Conservation (phyloP, 768 basidiomycete genomes). For the Trametes sanguinea region DNA sequence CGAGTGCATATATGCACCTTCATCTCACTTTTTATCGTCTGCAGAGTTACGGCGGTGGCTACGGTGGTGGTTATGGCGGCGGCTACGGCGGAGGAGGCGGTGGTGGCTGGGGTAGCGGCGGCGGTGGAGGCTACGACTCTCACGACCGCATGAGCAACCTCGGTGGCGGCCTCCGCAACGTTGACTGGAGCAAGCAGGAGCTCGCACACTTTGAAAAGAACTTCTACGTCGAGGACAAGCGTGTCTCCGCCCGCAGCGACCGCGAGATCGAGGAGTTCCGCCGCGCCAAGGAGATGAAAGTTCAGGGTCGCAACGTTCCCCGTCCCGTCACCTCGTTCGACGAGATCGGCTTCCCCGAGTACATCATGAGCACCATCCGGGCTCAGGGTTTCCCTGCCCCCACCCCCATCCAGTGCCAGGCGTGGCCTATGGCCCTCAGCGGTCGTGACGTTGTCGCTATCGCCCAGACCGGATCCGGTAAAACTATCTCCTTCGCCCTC, state of each 20-base stretch:
- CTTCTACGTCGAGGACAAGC: constrained; percentile 91
- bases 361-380: constrained; percentile 89
- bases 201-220: constrained; percentile 95
- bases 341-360: constrained; percentile 95
- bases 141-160: constrained; percentile 80
- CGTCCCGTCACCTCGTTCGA: constrained; percentile 91
- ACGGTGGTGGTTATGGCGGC: constrained; percentile 36
- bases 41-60: constrained; percentile 36
- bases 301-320: constrained; percentile 87
- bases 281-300: constrained; percentile 82
- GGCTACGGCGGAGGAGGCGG: constrained; percentile 44
- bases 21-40: neutral
- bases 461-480: constrained; percentile 97
- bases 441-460: constrained; percentile 95
- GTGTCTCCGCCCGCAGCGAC: constrained; percentile 74
- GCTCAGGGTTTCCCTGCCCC: constrained; percentile 91
- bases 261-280: constrained; percentile 90
- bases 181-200: constrained; percentile 81
- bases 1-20: neutral
- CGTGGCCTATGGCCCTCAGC: constrained; percentile 98
- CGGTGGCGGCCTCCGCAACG: constrained; percentile 76
- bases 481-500: constrained; percentile 97
- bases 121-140: constrained; percentile 54
- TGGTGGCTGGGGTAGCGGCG: constrained; percentile 47
- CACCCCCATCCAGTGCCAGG: constrained; percentile 97